Evolutionary conservation across 2,329 filamentous ascomycete genomes (phyloP).

Genomic region (Pyrenophora tritici-repentis): DNA sequence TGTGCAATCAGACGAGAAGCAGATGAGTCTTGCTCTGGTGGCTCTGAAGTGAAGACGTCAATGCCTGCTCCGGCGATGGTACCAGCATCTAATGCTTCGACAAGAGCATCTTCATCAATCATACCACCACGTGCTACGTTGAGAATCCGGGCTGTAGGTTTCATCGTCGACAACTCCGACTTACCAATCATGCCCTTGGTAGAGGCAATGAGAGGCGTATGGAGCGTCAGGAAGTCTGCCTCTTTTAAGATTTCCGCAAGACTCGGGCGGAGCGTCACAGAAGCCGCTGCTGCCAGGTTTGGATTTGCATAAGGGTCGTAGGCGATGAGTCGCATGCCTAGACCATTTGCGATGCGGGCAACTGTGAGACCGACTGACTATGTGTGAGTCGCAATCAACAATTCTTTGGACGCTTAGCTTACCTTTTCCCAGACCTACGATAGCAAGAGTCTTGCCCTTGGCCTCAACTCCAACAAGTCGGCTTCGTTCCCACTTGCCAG

Average conservation of each 20-base stretch:
- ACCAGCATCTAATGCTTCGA: conserved; percentile 70
- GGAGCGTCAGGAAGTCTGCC: conserved; percentile 78
- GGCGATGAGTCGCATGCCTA: conserved; percentile 76
- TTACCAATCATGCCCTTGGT: conserved; percentile 75
- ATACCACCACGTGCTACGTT: conserved; percentile 83
- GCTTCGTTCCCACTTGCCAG: conserved; percentile 75
- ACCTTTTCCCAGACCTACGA: conserved; percentile 81
- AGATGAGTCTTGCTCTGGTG: conserved; percentile 63
- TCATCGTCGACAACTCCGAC: conserved; percentile 72
- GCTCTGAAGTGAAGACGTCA: conserved; percentile 80
- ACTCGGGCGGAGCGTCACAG: conserved; percentile 65
- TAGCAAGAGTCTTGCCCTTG: conserved; percentile 74
- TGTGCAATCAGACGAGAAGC: conserved; percentile 69
- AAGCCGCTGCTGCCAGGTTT: conserved; percentile 70
- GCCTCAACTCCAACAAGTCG: conserved; percentile 78
- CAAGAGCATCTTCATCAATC: conserved; percentile 74
- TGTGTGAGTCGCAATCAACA: conserved; percentile 16
- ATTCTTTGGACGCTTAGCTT: background rate
- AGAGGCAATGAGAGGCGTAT: conserved; percentile 78
- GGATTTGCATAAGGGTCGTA: conserved; percentile 78
- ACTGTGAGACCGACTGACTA: conserved; percentile 73
- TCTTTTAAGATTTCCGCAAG: conserved; percentile 66
- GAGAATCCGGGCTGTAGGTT: conserved; percentile 71
- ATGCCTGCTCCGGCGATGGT: conserved; percentile 77
- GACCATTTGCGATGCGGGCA: conserved; percentile 75